Conservation (phyloP, 2,329 filamentous ascomycete species). For the Neoascochyta sp. region DNA sequence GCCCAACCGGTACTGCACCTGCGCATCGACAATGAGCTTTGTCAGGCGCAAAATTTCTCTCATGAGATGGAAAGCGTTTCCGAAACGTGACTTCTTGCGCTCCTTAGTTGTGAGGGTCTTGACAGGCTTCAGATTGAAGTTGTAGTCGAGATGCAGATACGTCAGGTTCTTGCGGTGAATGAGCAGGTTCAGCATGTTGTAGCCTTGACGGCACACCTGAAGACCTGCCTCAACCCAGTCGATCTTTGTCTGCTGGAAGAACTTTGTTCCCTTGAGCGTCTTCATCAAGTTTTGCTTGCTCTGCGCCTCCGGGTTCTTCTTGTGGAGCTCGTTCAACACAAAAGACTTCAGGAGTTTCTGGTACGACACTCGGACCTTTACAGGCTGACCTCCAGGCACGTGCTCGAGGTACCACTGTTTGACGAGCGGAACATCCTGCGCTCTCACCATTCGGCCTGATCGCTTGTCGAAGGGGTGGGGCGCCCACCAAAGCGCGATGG, state of each 20-base stretch:
- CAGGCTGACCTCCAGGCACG: slow-evolving; percentile 82
- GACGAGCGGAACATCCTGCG: slow-evolving; percentile 92
- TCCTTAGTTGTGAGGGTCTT: slow-evolving; percentile 98
- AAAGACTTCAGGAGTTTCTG: slow-evolving; percentile 96
- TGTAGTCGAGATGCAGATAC: slow-evolving; percentile 97
- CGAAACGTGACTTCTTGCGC: slow-evolving; percentile 97
- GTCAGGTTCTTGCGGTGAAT: slow-evolving; percentile 99
- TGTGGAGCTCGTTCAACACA: slow-evolving; percentile 94
- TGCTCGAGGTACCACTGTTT: slow-evolving; percentile 99
- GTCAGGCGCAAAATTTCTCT: slow-evolving; percentile 93
- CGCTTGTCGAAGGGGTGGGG: slow-evolving; percentile 93
- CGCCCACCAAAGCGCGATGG: slow-evolving; percentile 96
- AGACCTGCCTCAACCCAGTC: slow-evolving; percentile 99
- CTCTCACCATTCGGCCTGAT: slow-evolving; percentile 92
- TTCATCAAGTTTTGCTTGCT: slow-evolving; percentile 90
- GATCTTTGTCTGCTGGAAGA: slow-evolving; percentile 98
- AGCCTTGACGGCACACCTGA: slow-evolving; percentile 95
- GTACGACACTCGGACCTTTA: slow-evolving; percentile 97
- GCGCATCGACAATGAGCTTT: slow-evolving; percentile 96
- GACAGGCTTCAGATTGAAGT: slow-evolving; percentile 98
- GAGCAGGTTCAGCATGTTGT: slow-evolving; percentile 97
- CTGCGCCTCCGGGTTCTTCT: slow-evolving; percentile 90
- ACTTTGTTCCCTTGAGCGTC: slow-evolving; percentile 92
- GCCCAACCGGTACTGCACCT: slow-evolving; percentile 94
- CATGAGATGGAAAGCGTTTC: slow-evolving; percentile 99